Base-by-base conservation (phyloP, 257 asterid species). In the Craterostigma plantagineum region DNA sequence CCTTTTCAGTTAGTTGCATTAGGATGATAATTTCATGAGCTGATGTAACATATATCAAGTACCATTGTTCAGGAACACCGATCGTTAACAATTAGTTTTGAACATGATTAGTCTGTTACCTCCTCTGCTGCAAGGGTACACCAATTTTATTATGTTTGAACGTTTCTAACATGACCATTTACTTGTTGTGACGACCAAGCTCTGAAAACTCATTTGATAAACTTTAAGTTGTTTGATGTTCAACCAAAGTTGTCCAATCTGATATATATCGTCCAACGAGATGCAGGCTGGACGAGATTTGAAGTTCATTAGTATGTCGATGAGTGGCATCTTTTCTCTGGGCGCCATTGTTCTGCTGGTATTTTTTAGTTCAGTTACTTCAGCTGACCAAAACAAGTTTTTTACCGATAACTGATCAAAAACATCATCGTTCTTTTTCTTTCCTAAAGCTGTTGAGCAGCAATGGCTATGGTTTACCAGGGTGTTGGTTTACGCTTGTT, bases 271-370 rank as follows among this genome's bases (percentile, higher is more conserved):
- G 33, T 34, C 43, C 35, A 35, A 38, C 33, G 15, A 49, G 7
- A 30, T 42, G 71, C 67, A 81, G 97, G 97, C 97, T 62, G 95
- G 93, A 38, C 73, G 97, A 49, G 97, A 87, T 58, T 74, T 82
- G 70, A 76, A 70, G 61, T 87, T 76, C 63, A 76, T 81, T 50
- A 87, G 95, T 62, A 48, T 57, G 50, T 73, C 97, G 34, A 81
- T 87, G 97, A 66, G 63, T 46, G 55, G 63, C 17, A 58, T 82
- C 59, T 76, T 81, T 51, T 53, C 66, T 55, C 18, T 70, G 65
- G 95, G 81, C 34, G 52, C 92, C 42, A 57, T 81, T 64, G 54
- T 79, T 45, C 64, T 82, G 49, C 59, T 73, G 90, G 97, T 87
- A 76, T 47, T 9, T 7, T 49, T 23, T 59, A 7, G 12, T 33